A percentile compares a stretch with the other conserved stretches of the same genome.
These are phyloP conservation scores for Moesziomyces globuligerus DNA, from an alignment of 1,284 basidiomycete genomes.

Conservation along the genomic window DNA sequence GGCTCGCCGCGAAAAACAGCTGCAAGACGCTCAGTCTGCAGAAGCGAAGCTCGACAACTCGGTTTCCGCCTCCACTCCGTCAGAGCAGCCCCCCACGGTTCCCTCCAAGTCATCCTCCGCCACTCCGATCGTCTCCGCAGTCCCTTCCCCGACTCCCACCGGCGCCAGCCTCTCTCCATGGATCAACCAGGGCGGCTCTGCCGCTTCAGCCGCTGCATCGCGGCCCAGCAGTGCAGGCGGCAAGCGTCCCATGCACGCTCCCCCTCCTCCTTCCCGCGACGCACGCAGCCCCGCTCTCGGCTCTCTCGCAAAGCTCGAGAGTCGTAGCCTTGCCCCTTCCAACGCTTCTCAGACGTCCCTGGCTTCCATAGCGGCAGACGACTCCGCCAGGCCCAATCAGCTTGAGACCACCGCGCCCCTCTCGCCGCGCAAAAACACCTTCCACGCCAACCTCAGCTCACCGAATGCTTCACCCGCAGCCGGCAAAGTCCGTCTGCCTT, in stretches of 20 bases:
- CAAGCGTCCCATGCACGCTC: constrained; percentile 46
- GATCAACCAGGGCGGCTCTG: constrained; percentile 13
- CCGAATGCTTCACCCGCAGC: constrained; percentile 16
- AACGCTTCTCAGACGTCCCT: constrained; percentile 21
- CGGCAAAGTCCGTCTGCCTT: constrained; percentile 9
- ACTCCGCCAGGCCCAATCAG: constrained; percentile 2
- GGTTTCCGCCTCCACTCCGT: constrained; percentile 2
- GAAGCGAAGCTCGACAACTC: constrained; percentile 5
- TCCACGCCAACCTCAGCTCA: constrained; percentile 4
- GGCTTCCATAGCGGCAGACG: constrained; percentile 16
- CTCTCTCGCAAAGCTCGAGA: constrained; percentile 25
- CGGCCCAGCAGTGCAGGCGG: constrained; percentile 27
- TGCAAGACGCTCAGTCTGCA: constrained; percentile 24
- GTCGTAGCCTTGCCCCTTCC: constrained; percentile 2
- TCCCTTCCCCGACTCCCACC: constrained; percentile 23
- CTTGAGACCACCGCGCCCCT: constrained; percentile 30
- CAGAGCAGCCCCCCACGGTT: constrained; percentile 24
- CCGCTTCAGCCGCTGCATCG: constrained; percentile 9
- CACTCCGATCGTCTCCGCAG: constrained; percentile 12
- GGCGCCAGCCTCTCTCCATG: constrained; percentile 31
- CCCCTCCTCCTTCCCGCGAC: constrained; percentile 43
- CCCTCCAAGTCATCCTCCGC: constrained; percentile 20
- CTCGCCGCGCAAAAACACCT: constrained; percentile 29
- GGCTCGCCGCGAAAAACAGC: constrained; percentile 40
- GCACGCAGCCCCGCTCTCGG: constrained; percentile 25